Conservation (phyloP, 164 flowering plant species). For the Vitis rupestris region DNA sequence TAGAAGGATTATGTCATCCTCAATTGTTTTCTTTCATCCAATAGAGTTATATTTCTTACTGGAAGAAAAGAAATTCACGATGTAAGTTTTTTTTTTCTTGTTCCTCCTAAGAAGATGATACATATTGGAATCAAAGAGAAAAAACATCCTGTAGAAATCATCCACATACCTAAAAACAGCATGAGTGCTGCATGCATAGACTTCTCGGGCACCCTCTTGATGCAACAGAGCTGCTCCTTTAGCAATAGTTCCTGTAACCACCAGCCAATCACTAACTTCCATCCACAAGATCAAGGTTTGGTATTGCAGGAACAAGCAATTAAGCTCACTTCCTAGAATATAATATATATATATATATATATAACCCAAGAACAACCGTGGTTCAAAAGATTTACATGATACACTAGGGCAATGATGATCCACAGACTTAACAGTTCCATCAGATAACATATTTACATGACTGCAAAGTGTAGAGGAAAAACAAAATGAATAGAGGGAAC, state of each 20-base stretch:
- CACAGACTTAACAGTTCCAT: not conserved
- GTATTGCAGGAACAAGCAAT: not conserved
- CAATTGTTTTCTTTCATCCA: too few relatives aligned
- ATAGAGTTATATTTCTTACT: too few relatives aligned
- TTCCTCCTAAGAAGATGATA: too few relatives aligned
- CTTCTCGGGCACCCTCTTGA: conserved; percentile 95
- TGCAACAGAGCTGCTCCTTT: conserved; percentile 87
- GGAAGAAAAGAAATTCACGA: too few relatives aligned
- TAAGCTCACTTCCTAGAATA: not conserved
- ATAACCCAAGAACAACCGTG: not conserved
- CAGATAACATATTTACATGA: too few relatives aligned
- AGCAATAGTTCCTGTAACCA: conserved; percentile 70
- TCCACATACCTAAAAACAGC: conserved; percentile 81
- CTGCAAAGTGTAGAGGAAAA: too few relatives aligned
- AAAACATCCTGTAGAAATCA: not conserved
- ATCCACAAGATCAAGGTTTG: not conserved
- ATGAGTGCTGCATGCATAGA: conserved; percentile 88
- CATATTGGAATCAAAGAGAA: not conserved
- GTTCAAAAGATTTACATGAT: not conserved
- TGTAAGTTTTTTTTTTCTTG: too few relatives aligned
- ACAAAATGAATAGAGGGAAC: not conserved
- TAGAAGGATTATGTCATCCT: too few relatives aligned
- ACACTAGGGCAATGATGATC: not conserved
- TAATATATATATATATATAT: not conserved
- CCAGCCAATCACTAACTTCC: conserved; percentile 10